Evolutionary conservation across 2,329 filamentous ascomycete species (phyloP).

Genomic region (Trematosphaeria pertusa): DNA sequence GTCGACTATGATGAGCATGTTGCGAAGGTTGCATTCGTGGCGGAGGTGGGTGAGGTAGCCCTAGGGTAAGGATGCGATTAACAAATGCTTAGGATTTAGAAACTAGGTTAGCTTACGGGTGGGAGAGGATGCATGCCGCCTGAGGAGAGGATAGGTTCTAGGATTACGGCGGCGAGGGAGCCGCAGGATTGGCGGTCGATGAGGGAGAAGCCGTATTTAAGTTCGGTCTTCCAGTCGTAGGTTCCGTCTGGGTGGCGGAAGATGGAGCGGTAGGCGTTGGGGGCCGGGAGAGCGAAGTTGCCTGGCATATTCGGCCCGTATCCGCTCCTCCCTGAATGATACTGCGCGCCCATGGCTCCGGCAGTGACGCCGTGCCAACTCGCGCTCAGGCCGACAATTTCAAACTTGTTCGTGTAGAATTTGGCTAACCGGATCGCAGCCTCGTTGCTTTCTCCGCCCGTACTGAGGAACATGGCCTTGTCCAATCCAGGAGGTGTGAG

Average conservation of each 20-base stretch:
- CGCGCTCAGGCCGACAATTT: slow-evolving; percentile 66
- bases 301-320: slow-evolving; percentile 60
- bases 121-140: slow-evolving; percentile 68
- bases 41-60: slow-evolving; percentile 67
- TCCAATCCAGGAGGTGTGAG: slow-evolving; percentile 36
- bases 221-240: slow-evolving; percentile 71
- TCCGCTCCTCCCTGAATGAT: slow-evolving; percentile 60
- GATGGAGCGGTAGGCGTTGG: slow-evolving; percentile 67
- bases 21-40: slow-evolving; percentile 42
- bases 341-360: slow-evolving; percentile 60
- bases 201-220: slow-evolving; percentile 68
- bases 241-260: slow-evolving; percentile 66
- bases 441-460: slow-evolving; percentile 54
- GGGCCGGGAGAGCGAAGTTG: slow-evolving; percentile 64
- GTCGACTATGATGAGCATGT: slow-evolving; percentile 47
- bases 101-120: too few species aligned
- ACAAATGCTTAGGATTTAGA: too few species aligned
- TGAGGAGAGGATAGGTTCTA: slow-evolving; percentile 66
- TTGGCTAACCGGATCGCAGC: slow-evolving; percentile 71
- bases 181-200: slow-evolving; percentile 67
- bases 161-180: slow-evolving; percentile 67
- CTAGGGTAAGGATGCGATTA: too few species aligned
- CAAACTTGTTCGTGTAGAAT: slow-evolving; percentile 68
- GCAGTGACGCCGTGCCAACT: slow-evolving; percentile 69
- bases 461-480: slow-evolving; percentile 44